Conservation (phyloP, 352 stramenopile species). For the Phytopythium delawarense region DNA sequence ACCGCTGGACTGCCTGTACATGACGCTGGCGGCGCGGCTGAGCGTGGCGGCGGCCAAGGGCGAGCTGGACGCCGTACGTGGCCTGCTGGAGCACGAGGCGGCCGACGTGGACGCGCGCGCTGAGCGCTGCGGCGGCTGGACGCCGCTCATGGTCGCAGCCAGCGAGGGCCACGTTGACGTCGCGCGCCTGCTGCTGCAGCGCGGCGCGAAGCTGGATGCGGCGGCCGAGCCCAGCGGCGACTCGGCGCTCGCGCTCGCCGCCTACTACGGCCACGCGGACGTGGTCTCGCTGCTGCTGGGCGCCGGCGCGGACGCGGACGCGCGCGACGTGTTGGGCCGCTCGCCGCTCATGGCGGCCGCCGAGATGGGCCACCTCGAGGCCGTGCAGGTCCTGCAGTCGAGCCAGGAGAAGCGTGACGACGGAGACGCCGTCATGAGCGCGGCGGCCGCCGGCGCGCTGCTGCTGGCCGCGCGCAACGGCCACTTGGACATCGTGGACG, state of each 20-base stretch:
- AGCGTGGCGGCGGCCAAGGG: constrained; percentile 7
- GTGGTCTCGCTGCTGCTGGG: constrained; percentile 17
- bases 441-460: constrained; percentile 11
- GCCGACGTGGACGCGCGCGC: constrained; percentile 11
- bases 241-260: constrained; percentile 8
- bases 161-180: constrained; percentile 8
- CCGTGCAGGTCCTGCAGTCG: constrained; percentile 15
- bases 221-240: not conserved
- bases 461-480: constrained; percentile 16
- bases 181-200: constrained; percentile 3
- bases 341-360: constrained; percentile 21
- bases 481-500: constrained; percentile 14
- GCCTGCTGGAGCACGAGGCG: constrained; percentile 10
- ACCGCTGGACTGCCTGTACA: not conserved
- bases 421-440: constrained; percentile 1
- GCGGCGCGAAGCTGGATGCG: constrained; percentile 3
- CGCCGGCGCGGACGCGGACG: constrained; percentile 14
- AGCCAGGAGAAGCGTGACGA: constrained; percentile 3
- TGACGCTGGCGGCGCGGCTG: not conserved
- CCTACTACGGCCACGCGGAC: constrained; percentile 11
- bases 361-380: constrained; percentile 19
- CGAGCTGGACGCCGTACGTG: constrained; percentile 1
- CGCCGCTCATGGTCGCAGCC: constrained; percentile 21
- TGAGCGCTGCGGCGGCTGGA: constrained; percentile 12
- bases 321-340: constrained; percentile 11